Percentiles rank a stretch among this genome's conserved stretches.
Evolutionary conservation across 495 filamentous ascomycete genomes (phyloP).

Genomic region (Penicillium paxilli): DNA sequence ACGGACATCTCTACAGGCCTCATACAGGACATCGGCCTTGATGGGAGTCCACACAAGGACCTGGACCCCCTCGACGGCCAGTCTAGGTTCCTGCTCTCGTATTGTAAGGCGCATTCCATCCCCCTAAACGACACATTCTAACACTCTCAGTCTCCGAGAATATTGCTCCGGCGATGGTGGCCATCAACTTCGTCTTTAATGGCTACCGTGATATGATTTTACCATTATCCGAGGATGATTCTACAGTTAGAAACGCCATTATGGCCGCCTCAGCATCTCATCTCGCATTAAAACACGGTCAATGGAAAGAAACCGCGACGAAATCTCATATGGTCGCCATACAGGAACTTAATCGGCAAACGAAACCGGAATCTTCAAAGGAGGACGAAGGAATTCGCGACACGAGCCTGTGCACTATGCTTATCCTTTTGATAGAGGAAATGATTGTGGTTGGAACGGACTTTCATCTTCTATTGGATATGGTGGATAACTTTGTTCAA

Average conservation of each 20-base stretch:
- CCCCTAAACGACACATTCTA: not conserved
- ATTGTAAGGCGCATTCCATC: not conserved
- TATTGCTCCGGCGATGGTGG: slow-evolving; percentile 3
- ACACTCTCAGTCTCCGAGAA: not conserved
- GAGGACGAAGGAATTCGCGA: not conserved
- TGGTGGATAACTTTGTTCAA: not conserved
- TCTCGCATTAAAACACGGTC: not conserved
- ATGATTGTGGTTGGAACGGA: slow-evolving; percentile 1
- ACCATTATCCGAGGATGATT: not conserved
- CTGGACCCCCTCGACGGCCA: not conserved
- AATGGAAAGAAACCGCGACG: not conserved
- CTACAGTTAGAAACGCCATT: not conserved
- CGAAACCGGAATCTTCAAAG: not conserved
- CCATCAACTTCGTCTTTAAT: slow-evolving; percentile 1
- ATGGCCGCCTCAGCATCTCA: slow-evolving; percentile 1
- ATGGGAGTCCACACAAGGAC: no score
- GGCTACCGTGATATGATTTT: slow-evolving; percentile 3
- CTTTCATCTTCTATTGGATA: not conserved
- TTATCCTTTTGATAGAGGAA: slow-evolving; percentile 2
- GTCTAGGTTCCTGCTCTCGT: not conserved
- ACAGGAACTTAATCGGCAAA: not conserved
- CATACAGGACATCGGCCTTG: not conserved
- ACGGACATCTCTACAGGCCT: not conserved
- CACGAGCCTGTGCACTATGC: not conserved
- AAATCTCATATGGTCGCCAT: slow-evolving; percentile 4